Evolutionary conservation across 2,329 filamentous ascomycete genomes (phyloP), one percentile per base, ranked within the genome.

Genomic region (Septoria linicola): DNA sequence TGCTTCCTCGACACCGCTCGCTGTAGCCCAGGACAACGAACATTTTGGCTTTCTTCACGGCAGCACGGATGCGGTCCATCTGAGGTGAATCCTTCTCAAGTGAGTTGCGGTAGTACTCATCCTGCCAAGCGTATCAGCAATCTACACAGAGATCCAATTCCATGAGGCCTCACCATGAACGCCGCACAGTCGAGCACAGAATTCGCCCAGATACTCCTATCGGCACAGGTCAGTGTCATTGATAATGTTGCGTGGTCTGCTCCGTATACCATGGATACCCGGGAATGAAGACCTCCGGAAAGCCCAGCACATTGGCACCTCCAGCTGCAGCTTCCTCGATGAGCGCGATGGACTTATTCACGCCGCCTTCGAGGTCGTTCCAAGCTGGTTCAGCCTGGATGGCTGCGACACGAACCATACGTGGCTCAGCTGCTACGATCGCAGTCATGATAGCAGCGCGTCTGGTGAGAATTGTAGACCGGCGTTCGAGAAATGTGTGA

Each of bases 191-290:
- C 65, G 67, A 53, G n/a, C 13, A 44, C 39, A 2, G 50, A 48
- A 8, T 59, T 62, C 71, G 41, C 76, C 71, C 57, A 57, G 16
- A 57, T 55, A 13, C 21, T 43, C 74, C 74, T 77, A 76, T 79
- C 57, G 73, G 72, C 74, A 74, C 80, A 64, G 78, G 78, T 1
- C 76, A 76, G 59, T 80, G 79, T n/a, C 77, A 77, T 8, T n/a
- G n/a, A 72, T 72, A 23, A 76, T 73, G 8, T 32, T 10, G 8
- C 25, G 17, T 16, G 23, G n/a, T 30, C 7, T 30, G 7, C 36
- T 2, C 19, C 6, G 4, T 45, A n/a, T 25, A 53, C 50, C 50
- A 53, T 31, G 50, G 50, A 44, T 49, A 53, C 13, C 50, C 50
- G 5, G 50, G 50, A 30, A 53, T 49, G 14, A 48, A 80, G 13